A percentile compares a stretch with the other conserved stretches of the same genome.
phyloP scores from a whole-genome alignment of 1,284 basidiomycete species.

The Phellinidium pouzarii region DNA sequence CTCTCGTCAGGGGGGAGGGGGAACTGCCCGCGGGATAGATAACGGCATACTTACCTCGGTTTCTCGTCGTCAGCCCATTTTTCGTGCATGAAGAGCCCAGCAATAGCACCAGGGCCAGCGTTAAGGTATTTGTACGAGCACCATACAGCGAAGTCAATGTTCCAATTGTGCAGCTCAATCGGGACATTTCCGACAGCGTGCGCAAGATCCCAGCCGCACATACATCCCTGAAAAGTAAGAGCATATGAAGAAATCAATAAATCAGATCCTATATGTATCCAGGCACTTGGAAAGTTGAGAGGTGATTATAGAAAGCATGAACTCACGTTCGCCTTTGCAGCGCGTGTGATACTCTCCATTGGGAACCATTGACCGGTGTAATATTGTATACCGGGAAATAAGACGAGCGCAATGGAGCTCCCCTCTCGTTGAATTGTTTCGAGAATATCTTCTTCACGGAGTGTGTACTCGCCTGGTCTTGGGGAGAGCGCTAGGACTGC shows the following conservation, averaged over 20 bases:
- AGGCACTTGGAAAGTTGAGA: neutral
- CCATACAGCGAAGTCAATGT: slow-evolving; percentile 96
- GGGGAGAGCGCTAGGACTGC: slow-evolving; percentile 80
- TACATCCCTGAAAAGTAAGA: slow-evolving; percentile 58
- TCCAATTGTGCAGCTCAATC: slow-evolving; percentile 86
- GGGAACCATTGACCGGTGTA: slow-evolving; percentile 97
- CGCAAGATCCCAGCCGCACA: slow-evolving; percentile 94
- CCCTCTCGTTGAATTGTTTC: slow-evolving; percentile 69
- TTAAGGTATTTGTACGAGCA: slow-evolving; percentile 98
- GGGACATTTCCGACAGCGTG: slow-evolving; percentile 95
- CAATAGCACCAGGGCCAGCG: slow-evolving; percentile 92
- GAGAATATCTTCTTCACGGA: slow-evolving; percentile 89
- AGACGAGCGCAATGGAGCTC: slow-evolving; percentile 74
- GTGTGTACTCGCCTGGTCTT: slow-evolving; percentile 76
- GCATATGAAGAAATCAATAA: slow-evolving; percentile 11
- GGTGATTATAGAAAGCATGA: neutral
- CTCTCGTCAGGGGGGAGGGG: neutral
- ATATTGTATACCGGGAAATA: slow-evolving; percentile 91
- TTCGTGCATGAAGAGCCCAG: slow-evolving; percentile 86
- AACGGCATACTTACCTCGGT: slow-evolving; percentile 51
- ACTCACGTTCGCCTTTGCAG: slow-evolving; percentile 79
- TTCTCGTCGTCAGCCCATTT: slow-evolving; percentile 59
- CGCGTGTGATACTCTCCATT: slow-evolving; percentile 75
- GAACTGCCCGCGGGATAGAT: too few relatives aligned
- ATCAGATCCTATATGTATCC: neutral